Percentiles rank a stretch among this genome's conserved stretches.
Evolutionary conservation across 1,284 basidiomycete species (phyloP).

Genomic region (Microbotryomycetes sp.): DNA sequence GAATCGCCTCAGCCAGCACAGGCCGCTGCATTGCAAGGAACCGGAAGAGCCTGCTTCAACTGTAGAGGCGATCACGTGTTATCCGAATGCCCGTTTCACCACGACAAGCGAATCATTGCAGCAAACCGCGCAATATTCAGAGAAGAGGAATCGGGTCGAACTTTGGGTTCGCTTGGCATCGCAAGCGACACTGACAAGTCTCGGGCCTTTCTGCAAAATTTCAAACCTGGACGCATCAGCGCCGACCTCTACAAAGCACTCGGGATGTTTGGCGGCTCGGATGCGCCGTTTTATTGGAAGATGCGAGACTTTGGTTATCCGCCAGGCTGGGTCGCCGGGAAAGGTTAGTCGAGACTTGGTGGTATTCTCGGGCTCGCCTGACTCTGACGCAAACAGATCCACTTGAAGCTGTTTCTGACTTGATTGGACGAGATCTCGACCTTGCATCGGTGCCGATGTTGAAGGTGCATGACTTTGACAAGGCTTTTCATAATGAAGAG

Average conservation of each 20-base stretch:
- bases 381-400: not conserved
- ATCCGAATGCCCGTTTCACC: conserved; percentile 11
- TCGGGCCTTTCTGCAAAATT: too few relatives aligned
- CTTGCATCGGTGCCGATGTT: not conserved
- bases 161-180: too few relatives aligned
- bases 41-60: conserved; percentile 19
- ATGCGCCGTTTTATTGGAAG: conserved; percentile 12
- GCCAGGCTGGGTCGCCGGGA: conserved; percentile 10
- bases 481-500: not conserved
- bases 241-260: not conserved
- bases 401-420: not conserved
- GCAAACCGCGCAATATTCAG: conserved; percentile 2
- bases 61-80: conserved; percentile 10
- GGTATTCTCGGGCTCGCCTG: not conserved
- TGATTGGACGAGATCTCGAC: not conserved
- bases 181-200: too few relatives aligned
- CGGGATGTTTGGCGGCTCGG: not conserved
- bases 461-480: not conserved
- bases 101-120: conserved; percentile 1
- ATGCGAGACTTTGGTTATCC: conserved; percentile 17
- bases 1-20: not conserved
- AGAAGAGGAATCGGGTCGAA: not conserved
- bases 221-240: too few relatives aligned
- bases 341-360: not conserved
- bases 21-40: not conserved